Conservation (phyloP, 352 stramenopile species). For the Globisporangium cederbergense region DNA sequence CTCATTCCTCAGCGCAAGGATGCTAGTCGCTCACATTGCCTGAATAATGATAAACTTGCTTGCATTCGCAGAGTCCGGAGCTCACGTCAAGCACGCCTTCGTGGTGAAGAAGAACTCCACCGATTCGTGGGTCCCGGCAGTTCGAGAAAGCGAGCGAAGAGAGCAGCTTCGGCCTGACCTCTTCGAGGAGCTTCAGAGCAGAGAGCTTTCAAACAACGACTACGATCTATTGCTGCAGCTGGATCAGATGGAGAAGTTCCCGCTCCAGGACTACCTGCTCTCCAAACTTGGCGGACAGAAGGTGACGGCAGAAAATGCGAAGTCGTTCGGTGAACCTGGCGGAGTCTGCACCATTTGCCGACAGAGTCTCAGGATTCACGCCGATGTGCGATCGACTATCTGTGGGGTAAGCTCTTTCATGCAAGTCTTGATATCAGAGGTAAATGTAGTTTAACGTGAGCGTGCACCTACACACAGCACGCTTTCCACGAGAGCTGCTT, state of each 20-base stretch:
- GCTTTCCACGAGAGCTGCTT: slow-evolving; percentile 78
- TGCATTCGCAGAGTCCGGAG: slow-evolving; percentile 41
- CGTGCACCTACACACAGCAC: slow-evolving; percentile 34
- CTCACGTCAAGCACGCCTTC: slow-evolving; percentile 63
- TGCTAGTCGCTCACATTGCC: neutral
- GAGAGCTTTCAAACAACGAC: slow-evolving; percentile 82
- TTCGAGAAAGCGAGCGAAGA: slow-evolving; percentile 30
- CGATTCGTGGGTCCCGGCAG: slow-evolving; percentile 57
- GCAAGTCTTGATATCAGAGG: neutral
- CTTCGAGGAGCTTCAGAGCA: slow-evolving; percentile 57
- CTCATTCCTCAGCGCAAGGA: neutral
- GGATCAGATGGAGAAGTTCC: slow-evolving; percentile 48
- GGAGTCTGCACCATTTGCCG: slow-evolving; percentile 47
- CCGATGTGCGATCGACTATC: slow-evolving; percentile 39
- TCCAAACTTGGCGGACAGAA: slow-evolving; percentile 41
- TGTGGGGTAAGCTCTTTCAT: slow-evolving; percentile 43
- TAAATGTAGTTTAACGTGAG: neutral
- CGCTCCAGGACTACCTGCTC: slow-evolving; percentile 78
- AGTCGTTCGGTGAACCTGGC: slow-evolving; percentile 38
- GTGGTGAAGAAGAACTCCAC: slow-evolving; percentile 63
- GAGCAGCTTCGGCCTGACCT: slow-evolving; percentile 19
- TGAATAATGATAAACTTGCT: neutral
- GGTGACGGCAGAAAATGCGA: slow-evolving; percentile 40
- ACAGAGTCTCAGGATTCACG: slow-evolving; percentile 61
- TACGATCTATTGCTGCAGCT: slow-evolving; percentile 78